Percentiles rank a stretch among this genome's conserved stretches.
These are phyloP conservation scores for Penicillium palitans DNA, from an alignment of 2,329 filamentous ascomycete species.

Conservation along the genomic window DNA sequence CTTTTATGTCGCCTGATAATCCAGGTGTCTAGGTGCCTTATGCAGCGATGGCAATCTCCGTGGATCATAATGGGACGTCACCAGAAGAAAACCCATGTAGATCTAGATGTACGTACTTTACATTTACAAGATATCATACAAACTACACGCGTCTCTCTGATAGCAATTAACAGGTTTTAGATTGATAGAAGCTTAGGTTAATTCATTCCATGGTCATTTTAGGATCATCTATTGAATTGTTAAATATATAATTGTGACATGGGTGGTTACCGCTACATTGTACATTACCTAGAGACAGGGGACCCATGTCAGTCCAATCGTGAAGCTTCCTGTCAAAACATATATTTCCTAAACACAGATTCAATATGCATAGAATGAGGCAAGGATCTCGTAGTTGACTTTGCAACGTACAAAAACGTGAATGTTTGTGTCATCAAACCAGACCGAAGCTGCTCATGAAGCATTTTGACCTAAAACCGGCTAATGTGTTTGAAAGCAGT, in stretches of 20 bases:
- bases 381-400: neutral
- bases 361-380: neutral
- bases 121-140: neutral
- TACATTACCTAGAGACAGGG: neutral
- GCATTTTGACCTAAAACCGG: neutral
- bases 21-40: neutral
- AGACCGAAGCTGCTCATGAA: neutral
- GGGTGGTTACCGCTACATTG: neutral
- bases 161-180: too few species aligned
- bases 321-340: neutral
- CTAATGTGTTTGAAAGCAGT: neutral
- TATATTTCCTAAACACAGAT: neutral
- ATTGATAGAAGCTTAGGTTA: neutral
- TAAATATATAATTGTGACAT: neutral
- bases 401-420: neutral
- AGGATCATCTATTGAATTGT: neutral
- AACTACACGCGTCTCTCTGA: neutral
- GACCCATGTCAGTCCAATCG: neutral
- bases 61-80: neutral
- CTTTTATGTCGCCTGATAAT: neutral
- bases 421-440: too few species aligned
- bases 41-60: neutral
- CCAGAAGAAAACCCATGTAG: neutral
- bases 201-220: neutral
- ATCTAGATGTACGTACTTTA: neutral